Conservation (phyloP, 768 basidiomycete genomes). For the Clathrus columnatus region DNA sequence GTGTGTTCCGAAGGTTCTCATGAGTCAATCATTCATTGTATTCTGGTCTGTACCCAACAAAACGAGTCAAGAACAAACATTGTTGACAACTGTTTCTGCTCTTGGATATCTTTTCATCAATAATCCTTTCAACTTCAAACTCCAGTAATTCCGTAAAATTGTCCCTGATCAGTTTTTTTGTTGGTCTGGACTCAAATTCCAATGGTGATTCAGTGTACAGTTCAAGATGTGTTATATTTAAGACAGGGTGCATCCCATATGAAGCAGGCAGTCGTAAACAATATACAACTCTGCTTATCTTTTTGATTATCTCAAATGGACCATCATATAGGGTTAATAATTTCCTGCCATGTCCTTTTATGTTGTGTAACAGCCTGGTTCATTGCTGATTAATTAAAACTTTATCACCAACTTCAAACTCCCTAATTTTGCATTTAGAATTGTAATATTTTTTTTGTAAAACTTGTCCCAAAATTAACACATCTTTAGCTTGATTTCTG, state of each 20-base stretch:
- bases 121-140: conserved; percentile 18
- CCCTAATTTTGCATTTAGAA: background rate
- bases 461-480: conserved; percentile 10
- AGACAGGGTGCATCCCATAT: conserved; percentile 24
- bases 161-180: conserved; percentile 4
- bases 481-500: conserved; percentile 9
- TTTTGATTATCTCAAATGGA: conserved; percentile 23
- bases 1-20: background rate
- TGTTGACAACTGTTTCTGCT: conserved; percentile 6
- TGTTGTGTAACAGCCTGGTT: conserved; percentile 15
- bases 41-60: background rate
- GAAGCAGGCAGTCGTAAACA: conserved; percentile 21
- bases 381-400: conserved; percentile 23
- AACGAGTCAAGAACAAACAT: background rate
- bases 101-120: conserved; percentile 14
- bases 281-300: conserved; percentile 23
- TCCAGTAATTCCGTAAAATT: conserved; percentile 14
- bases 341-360: conserved; percentile 23
- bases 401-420: conserved; percentile 24
- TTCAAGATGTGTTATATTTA: conserved; percentile 28
- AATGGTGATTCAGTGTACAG: conserved; percentile 18
- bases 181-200: conserved; percentile 13
- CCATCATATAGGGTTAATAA: conserved; percentile 23
- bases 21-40: conserved; percentile 2
- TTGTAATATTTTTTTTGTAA: conserved; percentile 15